A percentile compares a stretch with the other conserved stretches of the same genome.
phyloP scores from a whole-genome alignment of 1,139 yeast genomes.

The Hemisphaericaspora xylanilytica region DNA sequence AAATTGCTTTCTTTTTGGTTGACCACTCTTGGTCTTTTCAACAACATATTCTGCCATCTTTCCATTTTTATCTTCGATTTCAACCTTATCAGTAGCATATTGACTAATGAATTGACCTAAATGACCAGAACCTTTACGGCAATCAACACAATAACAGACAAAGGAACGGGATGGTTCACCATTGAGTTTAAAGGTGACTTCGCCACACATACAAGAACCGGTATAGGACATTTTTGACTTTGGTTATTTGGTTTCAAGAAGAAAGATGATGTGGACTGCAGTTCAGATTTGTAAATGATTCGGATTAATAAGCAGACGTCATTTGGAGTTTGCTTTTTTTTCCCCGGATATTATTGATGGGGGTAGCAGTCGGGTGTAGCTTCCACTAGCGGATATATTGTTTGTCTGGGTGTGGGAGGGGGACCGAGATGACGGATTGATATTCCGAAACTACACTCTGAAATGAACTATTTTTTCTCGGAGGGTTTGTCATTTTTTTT shows the following conservation, averaged over 20 bases:
- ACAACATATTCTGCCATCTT: slow-evolving; percentile 15
- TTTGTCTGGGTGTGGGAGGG: no score
- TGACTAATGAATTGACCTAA: slow-evolving; percentile 21
- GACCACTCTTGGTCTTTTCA: slow-evolving; percentile 20
- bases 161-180: slow-evolving; percentile 16
- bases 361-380: no score
- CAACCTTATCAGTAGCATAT: slow-evolving; percentile 15
- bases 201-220: slow-evolving; percentile 23
- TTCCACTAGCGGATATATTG: no score
- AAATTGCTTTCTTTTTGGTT: slow-evolving; percentile 21
- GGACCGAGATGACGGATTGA: no score
- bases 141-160: slow-evolving; percentile 23
- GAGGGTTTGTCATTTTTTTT: neutral
- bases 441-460: no score
- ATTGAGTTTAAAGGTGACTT: slow-evolving; percentile 13
- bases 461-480: neutral
- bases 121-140: slow-evolving; percentile 26
- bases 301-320: neutral
- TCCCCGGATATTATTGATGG: no score
- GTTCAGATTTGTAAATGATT: neutral
- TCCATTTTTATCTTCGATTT: slow-evolving; percentile 14
- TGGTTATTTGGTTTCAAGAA: neutral
- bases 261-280: no score
- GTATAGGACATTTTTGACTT: slow-evolving; percentile 8
- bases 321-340: no score